These are phyloP conservation scores for Lathyrus tuberosus DNA, from an alignment of 306 rosid species.

Conservation along the genomic window DNA sequence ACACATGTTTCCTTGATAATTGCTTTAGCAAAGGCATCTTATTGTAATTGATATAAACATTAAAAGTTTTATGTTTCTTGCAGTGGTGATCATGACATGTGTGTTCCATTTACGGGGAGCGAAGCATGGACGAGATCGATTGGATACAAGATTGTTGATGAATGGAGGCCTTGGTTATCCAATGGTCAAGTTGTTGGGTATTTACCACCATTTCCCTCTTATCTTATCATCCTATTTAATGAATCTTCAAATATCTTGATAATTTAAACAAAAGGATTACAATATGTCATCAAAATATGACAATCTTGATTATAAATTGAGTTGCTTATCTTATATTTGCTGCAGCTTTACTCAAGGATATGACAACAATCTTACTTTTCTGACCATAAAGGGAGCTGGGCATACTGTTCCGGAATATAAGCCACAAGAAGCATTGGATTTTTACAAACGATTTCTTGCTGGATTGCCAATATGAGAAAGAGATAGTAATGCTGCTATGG, in stretches of 20 bases:
- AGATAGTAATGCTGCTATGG: slow-evolving; percentile 15
- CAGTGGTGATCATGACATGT: slow-evolving; percentile 97
- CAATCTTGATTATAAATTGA: slow-evolving; percentile 14
- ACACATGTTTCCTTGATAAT: no score
- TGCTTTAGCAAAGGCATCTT: no score
- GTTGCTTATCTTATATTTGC: slow-evolving; percentile 13
- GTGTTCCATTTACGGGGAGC: slow-evolving; percentile 88
- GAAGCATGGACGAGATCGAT: slow-evolving; percentile 86
- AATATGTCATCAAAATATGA: neutral
- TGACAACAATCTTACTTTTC: slow-evolving; percentile 70
- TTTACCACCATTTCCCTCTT: slow-evolving; percentile 25
- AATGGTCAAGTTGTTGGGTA: slow-evolving; percentile 90
- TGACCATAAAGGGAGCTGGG: slow-evolving; percentile 92
- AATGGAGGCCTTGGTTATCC: slow-evolving; percentile 90
- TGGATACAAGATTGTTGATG: slow-evolving; percentile 73
- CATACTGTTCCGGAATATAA: slow-evolving; percentile 96
- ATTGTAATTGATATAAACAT: neutral
- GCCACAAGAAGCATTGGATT: slow-evolving; percentile 77
- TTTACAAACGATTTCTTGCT: slow-evolving; percentile 70
- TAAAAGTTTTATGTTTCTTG: slow-evolving; percentile 9
- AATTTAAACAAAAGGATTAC: neutral
- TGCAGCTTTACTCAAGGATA: slow-evolving; percentile 80
- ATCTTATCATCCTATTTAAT: neutral
- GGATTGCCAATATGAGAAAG: slow-evolving; percentile 53
- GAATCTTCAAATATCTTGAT: slow-evolving; percentile 7